Conservation (phyloP, 441 rosid species). For the Gossypium davidsonii region DNA sequence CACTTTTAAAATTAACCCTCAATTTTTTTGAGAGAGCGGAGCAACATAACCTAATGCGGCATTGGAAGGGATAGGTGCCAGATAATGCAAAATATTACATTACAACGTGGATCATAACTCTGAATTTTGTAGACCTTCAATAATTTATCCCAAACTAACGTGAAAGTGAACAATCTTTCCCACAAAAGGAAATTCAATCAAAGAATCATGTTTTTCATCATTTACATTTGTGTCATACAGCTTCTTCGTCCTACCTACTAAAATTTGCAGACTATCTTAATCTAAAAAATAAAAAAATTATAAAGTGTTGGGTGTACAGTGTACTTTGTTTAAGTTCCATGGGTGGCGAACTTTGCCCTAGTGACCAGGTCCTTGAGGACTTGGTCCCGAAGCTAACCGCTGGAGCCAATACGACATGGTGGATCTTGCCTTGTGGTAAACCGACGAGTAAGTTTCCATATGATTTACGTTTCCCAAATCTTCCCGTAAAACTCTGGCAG, state of each 20-base stretch:
- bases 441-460: constrained; percentile 25
- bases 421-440: constrained; percentile 31
- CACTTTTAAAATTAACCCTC: no score
- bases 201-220: background rate
- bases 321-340: background rate
- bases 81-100: background rate
- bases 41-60: no score
- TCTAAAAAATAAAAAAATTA: background rate
- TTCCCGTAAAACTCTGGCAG: constrained; percentile 27
- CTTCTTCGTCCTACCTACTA: background rate
- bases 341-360: background rate
- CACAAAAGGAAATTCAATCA: background rate
- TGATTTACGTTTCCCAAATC: constrained; percentile 29
- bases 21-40: no score
- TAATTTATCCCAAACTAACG: background rate
- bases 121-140: background rate
- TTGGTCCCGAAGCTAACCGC: constrained; percentile 41
- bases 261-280: background rate
- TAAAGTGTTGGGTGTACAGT: background rate
- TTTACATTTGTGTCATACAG: background rate
- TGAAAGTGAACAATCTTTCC: background rate
- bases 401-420: constrained; percentile 37
- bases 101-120: background rate
- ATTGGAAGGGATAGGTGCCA: background rate
- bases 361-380: constrained; percentile 45